phyloP scores from a whole-genome alignment of 768 basidiomycete genomes.

The Leucogyrophana mollusca region DNA sequence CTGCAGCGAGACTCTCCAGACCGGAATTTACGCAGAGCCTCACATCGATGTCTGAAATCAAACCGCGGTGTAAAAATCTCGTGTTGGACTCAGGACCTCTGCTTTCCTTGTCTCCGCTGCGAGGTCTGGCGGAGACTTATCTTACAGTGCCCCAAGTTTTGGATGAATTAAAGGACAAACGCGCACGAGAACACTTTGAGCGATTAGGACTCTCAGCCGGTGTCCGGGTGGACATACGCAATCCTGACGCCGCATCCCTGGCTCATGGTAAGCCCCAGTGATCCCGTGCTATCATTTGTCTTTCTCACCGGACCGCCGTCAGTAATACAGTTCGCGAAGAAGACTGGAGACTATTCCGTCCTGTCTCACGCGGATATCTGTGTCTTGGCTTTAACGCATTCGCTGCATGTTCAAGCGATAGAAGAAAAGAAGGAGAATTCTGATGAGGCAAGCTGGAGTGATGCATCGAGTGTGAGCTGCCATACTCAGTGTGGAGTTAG shows the following conservation, averaged over 20 bases:
- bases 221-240: conserved; percentile 67
- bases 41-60: conserved; percentile 22
- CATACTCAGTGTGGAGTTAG: neutral
- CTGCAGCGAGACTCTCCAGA: neutral
- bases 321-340: conserved; percentile 93
- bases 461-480: neutral
- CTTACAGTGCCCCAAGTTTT: conserved; percentile 90
- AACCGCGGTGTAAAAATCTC: conserved; percentile 66
- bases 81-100: conserved; percentile 94
- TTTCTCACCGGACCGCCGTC: conserved; percentile 16
- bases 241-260: conserved; percentile 70
- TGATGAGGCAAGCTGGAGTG: conserved; percentile 23
- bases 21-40: conserved; percentile 1
- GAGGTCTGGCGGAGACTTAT: conserved; percentile 85
- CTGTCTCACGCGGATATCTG: conserved; percentile 90
- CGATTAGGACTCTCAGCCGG: conserved; percentile 73
- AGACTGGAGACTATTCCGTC: conserved; percentile 94
- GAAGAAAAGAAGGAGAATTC: conserved; percentile 21
- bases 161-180: conserved; percentile 84
- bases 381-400: conserved; percentile 85
- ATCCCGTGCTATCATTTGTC: conserved; percentile 3
- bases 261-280: conserved; percentile 46
- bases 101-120: conserved; percentile 82
- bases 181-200: conserved; percentile 84
- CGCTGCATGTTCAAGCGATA: conserved; percentile 60